These are phyloP conservation scores for Myriosclerotinia curreyana DNA, from an alignment of 2,329 filamentous ascomycete genomes.

Conservation along the genomic window DNA sequence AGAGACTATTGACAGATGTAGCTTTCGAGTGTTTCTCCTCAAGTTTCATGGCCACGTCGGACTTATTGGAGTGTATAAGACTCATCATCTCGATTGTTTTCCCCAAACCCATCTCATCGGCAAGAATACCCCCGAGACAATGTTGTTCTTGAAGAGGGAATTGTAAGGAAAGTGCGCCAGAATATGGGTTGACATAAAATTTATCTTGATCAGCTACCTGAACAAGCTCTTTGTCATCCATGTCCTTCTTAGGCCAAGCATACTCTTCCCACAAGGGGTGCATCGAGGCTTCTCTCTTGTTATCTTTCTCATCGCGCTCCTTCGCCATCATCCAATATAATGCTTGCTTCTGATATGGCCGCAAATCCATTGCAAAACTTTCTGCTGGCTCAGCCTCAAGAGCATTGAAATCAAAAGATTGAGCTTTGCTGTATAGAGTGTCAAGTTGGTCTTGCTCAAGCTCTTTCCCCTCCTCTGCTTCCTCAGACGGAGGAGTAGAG, in stretches of 20 bases:
- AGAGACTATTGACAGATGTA: conserved; percentile 56
- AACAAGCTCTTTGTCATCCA: conserved; percentile 74
- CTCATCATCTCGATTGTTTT: conserved; percentile 99
- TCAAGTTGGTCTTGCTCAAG: conserved; percentile 95
- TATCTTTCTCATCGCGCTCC: conserved; percentile 73
- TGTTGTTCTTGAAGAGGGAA: conserved; percentile 94
- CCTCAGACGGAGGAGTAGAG: conserved; percentile 52
- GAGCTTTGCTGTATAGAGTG: conserved; percentile 88
- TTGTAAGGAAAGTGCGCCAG: conserved; percentile 84
- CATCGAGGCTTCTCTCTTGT: conserved; percentile 73
- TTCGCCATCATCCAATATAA: conserved; percentile 96
- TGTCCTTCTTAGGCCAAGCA: conserved; percentile 80
- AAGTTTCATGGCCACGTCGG: conserved; percentile 48
- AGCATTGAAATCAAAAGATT: conserved; percentile 93
- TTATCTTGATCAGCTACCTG: conserved; percentile 60
- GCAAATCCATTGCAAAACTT: conserved; percentile 77
- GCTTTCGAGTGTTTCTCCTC: conserved; percentile 34
- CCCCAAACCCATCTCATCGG: conserved; percentile 95
- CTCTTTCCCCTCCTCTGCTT: conserved; percentile 80
- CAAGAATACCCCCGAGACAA: conserved; percentile 87
- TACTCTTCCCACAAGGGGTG: conserved; percentile 98
- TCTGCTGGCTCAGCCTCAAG: conserved; percentile 79
- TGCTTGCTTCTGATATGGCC: conserved; percentile 94
- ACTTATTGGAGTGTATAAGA: conserved; percentile 79
- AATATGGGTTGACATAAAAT: conserved; percentile 98